Base-by-base conservation (phyloP, 495 filamentous ascomycete species). In the Lichenothelia convexa region DNA sequence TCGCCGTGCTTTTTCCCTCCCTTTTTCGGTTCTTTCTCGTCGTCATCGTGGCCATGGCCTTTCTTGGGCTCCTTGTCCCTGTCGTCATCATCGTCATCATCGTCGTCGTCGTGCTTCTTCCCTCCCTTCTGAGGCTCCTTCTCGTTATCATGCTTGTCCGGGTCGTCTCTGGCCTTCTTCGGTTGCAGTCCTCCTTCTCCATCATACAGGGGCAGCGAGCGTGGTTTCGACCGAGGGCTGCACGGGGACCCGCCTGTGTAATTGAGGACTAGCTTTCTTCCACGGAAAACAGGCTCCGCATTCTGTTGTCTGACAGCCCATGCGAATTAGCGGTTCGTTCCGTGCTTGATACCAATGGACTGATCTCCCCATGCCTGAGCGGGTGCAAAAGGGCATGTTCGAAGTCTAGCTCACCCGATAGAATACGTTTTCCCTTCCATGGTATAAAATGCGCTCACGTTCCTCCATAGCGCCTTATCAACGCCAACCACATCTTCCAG, bases 191-290 rank as follows among this genome's bases (percentile, higher is more conserved):
- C 38, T 30, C 43, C 38, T 12, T 61, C 59, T 21, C 30, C 17
- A 18, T 45, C 34, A 29, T 50, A 56, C 13, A 48, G 46, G 40
- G 21, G 34, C 29, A 36, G 17, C 12, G 37, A 17, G 18, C 40
- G 40, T 32, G 38, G 45, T 1, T 36, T 34, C 11, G 34, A 16
- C 19, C 35, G 12, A 7, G 56, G 46, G 18, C 62, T 66, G 48
- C 85, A 94, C 6, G 78, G 82, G 0, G 87, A 94, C 18, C 91
- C 91, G 40, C 80, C 69, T 16, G 73, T 83, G 54, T 95, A 95
- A 54, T 92, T 84, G 32, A 99, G 61, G 19, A 95, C 74, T 3
- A 99, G 71, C 53, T 93, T 91, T 41, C 81, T 75, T 33, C 91
- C 91, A 4, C 86, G 73, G 46, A 92, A 78, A 33, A 79, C 61